Percentiles rank a stretch among this genome's conserved stretches.
Evolutionary conservation across 208 protist genomes (phyloP).

Genomic region (Wallacemonas sp.): DNA sequence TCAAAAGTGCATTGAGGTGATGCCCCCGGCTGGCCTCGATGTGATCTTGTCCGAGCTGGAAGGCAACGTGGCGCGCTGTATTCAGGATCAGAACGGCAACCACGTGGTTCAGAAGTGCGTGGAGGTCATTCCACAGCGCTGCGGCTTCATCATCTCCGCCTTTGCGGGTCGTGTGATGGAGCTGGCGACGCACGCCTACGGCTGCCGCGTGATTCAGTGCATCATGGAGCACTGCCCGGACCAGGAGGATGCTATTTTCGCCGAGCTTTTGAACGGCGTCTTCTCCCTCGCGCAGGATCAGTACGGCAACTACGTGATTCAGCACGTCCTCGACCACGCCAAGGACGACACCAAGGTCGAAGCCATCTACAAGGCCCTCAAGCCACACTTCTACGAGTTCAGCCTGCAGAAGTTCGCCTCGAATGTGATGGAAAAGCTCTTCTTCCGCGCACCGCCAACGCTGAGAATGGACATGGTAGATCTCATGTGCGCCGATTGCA

Average conservation of each 20-base stretch:
- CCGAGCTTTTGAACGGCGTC: conserved; percentile 91
- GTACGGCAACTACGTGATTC: conserved; percentile 99
- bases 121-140: conserved; percentile 92
- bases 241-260: conserved; percentile 90
- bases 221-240: conserved; percentile 96
- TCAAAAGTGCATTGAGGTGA: conserved; percentile 97
- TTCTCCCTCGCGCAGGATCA: conserved; percentile 93
- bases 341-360: conserved; percentile 85
- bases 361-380: conserved; percentile 64
- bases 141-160: conserved; percentile 96
- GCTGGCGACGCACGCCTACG: conserved; percentile 98
- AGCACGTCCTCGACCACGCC: conserved; percentile 97
- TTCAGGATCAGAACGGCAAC: conserved; percentile 99
- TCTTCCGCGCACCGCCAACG: conserved; percentile 64
- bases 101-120: conserved; percentile 99
- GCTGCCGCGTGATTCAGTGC: conserved; percentile 99
- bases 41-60: conserved; percentile 94
- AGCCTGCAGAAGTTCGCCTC: conserved; percentile 98
- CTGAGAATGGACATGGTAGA: conserved; percentile 88
- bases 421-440: conserved; percentile 99
- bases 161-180: conserved; percentile 94
- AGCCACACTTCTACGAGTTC: conserved; percentile 79
- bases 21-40: conserved; percentile 78
- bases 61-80: conserved; percentile 95
- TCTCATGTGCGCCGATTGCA: conserved; percentile 72